Percentiles rank a stretch among this genome's conserved stretches.
Evolutionary conservation across 2,329 filamentous ascomycete species (phyloP).

Genomic region (Exophiala oligosperma): DNA sequence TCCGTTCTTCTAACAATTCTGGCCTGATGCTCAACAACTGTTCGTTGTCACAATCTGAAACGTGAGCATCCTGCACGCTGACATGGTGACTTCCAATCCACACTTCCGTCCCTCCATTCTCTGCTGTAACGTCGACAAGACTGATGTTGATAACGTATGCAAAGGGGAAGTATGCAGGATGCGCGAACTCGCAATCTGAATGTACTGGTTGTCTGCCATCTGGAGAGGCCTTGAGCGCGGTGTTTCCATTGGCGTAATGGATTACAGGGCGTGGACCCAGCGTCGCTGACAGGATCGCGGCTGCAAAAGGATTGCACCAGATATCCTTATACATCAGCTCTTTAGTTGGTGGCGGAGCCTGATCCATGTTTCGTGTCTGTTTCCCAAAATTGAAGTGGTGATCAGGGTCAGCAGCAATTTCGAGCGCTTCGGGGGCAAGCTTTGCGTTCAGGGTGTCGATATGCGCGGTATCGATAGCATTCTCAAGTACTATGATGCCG

Average conservation of each 20-base stretch:
- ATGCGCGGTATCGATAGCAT: slow-evolving; percentile 36
- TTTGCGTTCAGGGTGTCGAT: slow-evolving; percentile 36
- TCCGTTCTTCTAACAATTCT: slow-evolving; percentile 35
- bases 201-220: slow-evolving; percentile 43
- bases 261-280: slow-evolving; percentile 40
- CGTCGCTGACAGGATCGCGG: slow-evolving; percentile 35
- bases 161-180: slow-evolving; percentile 50
- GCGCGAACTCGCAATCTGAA: slow-evolving; percentile 47
- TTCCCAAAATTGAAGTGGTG: slow-evolving; percentile 35
- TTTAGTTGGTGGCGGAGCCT: slow-evolving; percentile 38
- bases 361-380: slow-evolving; percentile 42
- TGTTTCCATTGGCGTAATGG: slow-evolving; percentile 43
- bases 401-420: slow-evolving; percentile 32
- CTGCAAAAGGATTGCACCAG: slow-evolving; percentile 41
- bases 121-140: slow-evolving; percentile 45
- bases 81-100: slow-evolving; percentile 53
- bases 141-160: slow-evolving; percentile 50
- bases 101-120: slow-evolving; percentile 53
- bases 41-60: slow-evolving; percentile 18
- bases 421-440: slow-evolving; percentile 34
- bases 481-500: slow-evolving; percentile 41
- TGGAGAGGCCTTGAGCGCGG: slow-evolving; percentile 38
- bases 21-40: slow-evolving; percentile 33
- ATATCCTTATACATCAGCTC: slow-evolving; percentile 41
- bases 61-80: slow-evolving; percentile 34